phyloP scores from a whole-genome alignment of 2,329 filamentous ascomycete species.

The Pseudogymnoascus pannorum region DNA sequence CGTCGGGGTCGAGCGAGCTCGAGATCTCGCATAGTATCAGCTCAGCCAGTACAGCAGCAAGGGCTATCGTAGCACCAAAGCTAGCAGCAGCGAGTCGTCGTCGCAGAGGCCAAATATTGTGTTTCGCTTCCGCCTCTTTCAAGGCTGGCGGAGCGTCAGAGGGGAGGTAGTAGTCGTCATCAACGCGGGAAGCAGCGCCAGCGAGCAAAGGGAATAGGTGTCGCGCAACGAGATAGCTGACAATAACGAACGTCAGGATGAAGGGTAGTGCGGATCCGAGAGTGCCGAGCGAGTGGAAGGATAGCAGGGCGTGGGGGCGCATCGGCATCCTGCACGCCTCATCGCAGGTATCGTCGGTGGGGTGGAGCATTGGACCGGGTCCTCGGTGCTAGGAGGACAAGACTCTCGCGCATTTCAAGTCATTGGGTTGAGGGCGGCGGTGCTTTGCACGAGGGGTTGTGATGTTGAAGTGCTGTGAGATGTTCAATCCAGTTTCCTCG shows the following conservation, averaged over 20 bases:
- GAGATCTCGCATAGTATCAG: constrained; percentile 80
- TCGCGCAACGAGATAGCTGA: constrained; percentile 55
- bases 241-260: constrained; percentile 58
- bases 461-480: background rate
- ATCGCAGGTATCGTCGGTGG: constrained; percentile 24
- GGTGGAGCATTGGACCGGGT: constrained; percentile 23
- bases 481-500: background rate
- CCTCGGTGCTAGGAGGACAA: constrained; percentile 11
- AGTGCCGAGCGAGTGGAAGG: constrained; percentile 3
- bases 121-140: constrained; percentile 51
- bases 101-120: constrained; percentile 45
- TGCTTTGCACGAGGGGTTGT: background rate
- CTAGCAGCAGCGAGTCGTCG: constrained; percentile 51
- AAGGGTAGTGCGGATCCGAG: constrained; percentile 48
- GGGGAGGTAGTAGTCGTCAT: constrained; percentile 56
- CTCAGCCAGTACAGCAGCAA: constrained; percentile 71
- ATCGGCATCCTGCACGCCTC: background rate
- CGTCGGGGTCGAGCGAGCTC: constrained; percentile 61
- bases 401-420: background rate
- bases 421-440: background rate
- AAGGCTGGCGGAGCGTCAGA: constrained; percentile 53
- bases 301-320: background rate
- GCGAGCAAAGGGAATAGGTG: constrained; percentile 69
- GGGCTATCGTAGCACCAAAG: constrained; percentile 69
- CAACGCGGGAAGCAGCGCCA: constrained; percentile 41